These are phyloP conservation scores for Metschnikowia lachancei DNA, from an alignment of 805 yeast genomes.

Conservation along the genomic window DNA sequence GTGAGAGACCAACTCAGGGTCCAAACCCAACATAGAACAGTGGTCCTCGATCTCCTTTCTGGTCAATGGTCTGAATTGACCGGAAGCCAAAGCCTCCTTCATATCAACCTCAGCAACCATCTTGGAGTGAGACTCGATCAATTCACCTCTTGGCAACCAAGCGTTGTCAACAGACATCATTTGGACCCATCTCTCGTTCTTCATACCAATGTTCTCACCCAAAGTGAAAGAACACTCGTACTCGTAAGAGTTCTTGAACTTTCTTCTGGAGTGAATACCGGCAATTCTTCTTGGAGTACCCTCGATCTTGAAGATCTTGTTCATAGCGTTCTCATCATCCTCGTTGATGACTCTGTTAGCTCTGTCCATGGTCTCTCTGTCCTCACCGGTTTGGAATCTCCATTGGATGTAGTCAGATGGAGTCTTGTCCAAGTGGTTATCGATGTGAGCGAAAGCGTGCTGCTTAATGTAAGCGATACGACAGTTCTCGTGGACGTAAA, in stretches of 20 bases:
- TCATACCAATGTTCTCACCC: slow-evolving; percentile 99
- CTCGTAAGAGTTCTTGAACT: slow-evolving; percentile 99
- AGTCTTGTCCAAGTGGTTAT: slow-evolving; percentile 97
- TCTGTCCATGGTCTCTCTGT: slow-evolving; percentile 99
- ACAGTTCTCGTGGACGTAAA: slow-evolving; percentile 98
- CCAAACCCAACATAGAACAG: slow-evolving; percentile 98
- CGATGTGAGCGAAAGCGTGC: slow-evolving; percentile 99
- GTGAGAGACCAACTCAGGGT: slow-evolving; percentile 98
- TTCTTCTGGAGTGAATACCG: slow-evolving; percentile 94
- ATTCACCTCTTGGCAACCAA: slow-evolving; percentile 99
- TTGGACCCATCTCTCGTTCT: slow-evolving; percentile 99
- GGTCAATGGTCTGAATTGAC: slow-evolving; percentile 99
- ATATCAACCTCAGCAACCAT: slow-evolving; percentile 99
- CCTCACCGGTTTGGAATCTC: slow-evolving; percentile 99
- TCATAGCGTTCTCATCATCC: slow-evolving; percentile 96
- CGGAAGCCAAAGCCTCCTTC: slow-evolving; percentile 99
- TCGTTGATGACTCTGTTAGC: slow-evolving; percentile 98
- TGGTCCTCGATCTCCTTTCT: slow-evolving; percentile 99
- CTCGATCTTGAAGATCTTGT: slow-evolving; percentile 98
- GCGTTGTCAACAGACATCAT: slow-evolving; percentile 99
- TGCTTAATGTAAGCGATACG: slow-evolving; percentile 99
- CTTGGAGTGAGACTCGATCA: slow-evolving; percentile 92
- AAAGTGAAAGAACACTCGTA: slow-evolving; percentile 96
- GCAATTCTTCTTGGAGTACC: slow-evolving; percentile 97
- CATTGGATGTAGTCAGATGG: slow-evolving; percentile 99